phyloP scores from a whole-genome alignment of 75 land plant genomes.

The Gnetum montanum region DNA sequence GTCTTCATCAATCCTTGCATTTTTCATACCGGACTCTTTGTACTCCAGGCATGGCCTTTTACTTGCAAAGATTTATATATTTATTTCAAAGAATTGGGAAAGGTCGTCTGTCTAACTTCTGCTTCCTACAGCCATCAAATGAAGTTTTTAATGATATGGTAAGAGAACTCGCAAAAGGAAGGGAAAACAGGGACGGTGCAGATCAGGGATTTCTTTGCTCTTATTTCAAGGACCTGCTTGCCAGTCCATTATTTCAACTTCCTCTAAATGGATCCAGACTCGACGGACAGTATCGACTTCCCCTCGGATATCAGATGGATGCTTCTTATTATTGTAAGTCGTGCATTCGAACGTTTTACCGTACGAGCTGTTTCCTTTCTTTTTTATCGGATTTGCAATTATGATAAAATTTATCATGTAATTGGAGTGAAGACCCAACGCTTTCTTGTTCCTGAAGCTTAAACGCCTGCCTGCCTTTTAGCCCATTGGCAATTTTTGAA shows the following conservation, averaged over 20 bases:
- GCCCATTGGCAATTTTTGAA: too few species aligned
- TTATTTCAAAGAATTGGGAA: not conserved
- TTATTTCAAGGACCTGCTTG: slow-evolving; percentile 76
- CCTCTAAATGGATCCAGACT: slow-evolving; percentile 72
- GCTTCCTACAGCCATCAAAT: slow-evolving; percentile 67
- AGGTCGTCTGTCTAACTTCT: not conserved
- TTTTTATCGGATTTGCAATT: too few species aligned
- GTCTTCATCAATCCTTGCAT: slow-evolving; percentile 76
- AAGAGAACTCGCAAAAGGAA: slow-evolving; percentile 36
- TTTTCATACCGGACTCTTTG: slow-evolving; percentile 25
- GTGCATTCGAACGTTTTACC: too few species aligned
- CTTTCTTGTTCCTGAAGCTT: too few species aligned
- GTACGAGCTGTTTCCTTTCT: too few species aligned
- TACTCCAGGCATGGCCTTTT: not conserved
- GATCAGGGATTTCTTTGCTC: slow-evolving; percentile 84
- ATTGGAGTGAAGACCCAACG: too few species aligned
- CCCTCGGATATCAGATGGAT: slow-evolving; percentile 98
- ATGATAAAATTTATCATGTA: too few species aligned
- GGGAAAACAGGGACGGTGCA: slow-evolving; percentile 79
- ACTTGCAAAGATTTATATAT: not conserved
- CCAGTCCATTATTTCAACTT: slow-evolving; percentile 79
- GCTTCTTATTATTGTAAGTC: slow-evolving; percentile 94
- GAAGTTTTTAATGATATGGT: slow-evolving; percentile 61
- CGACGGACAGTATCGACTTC: slow-evolving; percentile 75
- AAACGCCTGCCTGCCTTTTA: too few species aligned